phyloP scores from a whole-genome alignment of 495 filamentous ascomycete genomes.

The Hypomontagnella submonticulosa region DNA sequence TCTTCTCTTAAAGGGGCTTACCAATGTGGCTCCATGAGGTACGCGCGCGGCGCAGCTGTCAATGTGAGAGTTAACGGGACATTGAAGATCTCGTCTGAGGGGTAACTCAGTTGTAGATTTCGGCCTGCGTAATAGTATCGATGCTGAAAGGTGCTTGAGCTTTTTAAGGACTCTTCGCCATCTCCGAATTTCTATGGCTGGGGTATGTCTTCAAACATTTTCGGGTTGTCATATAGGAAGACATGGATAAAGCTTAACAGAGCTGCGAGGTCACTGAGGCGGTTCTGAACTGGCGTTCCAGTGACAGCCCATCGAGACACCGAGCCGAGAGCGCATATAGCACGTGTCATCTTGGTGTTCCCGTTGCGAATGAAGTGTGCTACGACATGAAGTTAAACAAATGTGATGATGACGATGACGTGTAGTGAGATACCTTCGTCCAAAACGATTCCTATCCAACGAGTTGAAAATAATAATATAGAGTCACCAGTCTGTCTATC shows the following conservation, averaged over 20 bases:
- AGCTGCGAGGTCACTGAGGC: slow-evolving; percentile 50
- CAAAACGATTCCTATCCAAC: slow-evolving; percentile 56
- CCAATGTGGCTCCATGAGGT: slow-evolving; percentile 57
- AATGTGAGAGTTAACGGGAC: slow-evolving; percentile 49
- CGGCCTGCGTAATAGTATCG: slow-evolving; percentile 51
- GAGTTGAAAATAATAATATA: slow-evolving; percentile 40
- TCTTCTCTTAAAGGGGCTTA: slow-evolving; percentile 3
- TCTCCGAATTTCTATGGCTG: slow-evolving; percentile 49
- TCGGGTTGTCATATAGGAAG: slow-evolving; percentile 53
- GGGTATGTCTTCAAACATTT: slow-evolving; percentile 51
- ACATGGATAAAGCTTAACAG: slow-evolving; percentile 54
- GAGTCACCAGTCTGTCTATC: background rate
- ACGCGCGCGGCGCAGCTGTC: slow-evolving; percentile 53
- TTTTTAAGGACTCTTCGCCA: slow-evolving; percentile 48
- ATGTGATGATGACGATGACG: background rate
- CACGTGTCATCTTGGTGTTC: slow-evolving; percentile 48
- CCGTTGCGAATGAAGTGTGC: slow-evolving; percentile 57
- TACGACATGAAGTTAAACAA: slow-evolving; percentile 28
- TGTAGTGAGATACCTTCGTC: slow-evolving; percentile 57
- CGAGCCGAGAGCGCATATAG: slow-evolving; percentile 49
- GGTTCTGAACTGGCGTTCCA: slow-evolving; percentile 59
- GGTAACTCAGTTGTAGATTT: slow-evolving; percentile 46
- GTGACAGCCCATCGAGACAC: slow-evolving; percentile 57
- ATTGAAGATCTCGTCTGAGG: slow-evolving; percentile 42
- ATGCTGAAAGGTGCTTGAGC: slow-evolving; percentile 51